Conservation (phyloP, 2,329 filamentous ascomycete genomes). For the Cladophialophora bantiana region DNA sequence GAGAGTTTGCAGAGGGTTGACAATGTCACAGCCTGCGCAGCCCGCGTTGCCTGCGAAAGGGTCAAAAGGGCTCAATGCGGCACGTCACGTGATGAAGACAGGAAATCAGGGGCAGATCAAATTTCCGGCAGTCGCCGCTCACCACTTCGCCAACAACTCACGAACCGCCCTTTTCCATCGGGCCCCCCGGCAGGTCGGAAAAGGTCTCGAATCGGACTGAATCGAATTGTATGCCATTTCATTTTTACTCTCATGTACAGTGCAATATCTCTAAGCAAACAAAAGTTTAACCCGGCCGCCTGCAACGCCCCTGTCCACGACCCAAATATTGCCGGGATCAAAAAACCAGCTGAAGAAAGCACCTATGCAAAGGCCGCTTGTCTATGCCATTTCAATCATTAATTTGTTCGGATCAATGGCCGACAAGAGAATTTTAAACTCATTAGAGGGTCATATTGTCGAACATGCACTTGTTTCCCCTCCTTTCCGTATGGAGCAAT, state of each 20-base stretch:
- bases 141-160: background rate
- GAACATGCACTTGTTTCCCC: slow-evolving; percentile 5
- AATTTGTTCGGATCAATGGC: slow-evolving; percentile 27
- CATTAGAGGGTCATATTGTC: slow-evolving; percentile 18
- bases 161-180: background rate
- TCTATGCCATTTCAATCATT: slow-evolving; percentile 42
- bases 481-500: slow-evolving; percentile 8
- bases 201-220: background rate
- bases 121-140: slow-evolving; percentile 22
- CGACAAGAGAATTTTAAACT: slow-evolving; percentile 23
- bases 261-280: slow-evolving; percentile 38
- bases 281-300: slow-evolving; percentile 27
- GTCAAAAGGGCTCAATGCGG: slow-evolving; percentile 16
- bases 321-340: slow-evolving; percentile 21
- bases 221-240: slow-evolving; percentile 22
- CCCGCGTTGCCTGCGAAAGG: background rate
- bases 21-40: background rate
- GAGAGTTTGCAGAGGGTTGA: background rate
- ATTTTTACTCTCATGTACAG: slow-evolving; percentile 37
- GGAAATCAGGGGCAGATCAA: slow-evolving; percentile 23
- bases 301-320: slow-evolving; percentile 20
- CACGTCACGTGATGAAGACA: slow-evolving; percentile 19
- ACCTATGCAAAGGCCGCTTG: slow-evolving; percentile 30
- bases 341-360: slow-evolving; percentile 24
- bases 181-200: background rate